A percentile compares a stretch with the other conserved stretches of the same genome.
phyloP scores from a whole-genome alignment of 2,329 filamentous ascomycete genomes.

The Didymella keratinophila region DNA sequence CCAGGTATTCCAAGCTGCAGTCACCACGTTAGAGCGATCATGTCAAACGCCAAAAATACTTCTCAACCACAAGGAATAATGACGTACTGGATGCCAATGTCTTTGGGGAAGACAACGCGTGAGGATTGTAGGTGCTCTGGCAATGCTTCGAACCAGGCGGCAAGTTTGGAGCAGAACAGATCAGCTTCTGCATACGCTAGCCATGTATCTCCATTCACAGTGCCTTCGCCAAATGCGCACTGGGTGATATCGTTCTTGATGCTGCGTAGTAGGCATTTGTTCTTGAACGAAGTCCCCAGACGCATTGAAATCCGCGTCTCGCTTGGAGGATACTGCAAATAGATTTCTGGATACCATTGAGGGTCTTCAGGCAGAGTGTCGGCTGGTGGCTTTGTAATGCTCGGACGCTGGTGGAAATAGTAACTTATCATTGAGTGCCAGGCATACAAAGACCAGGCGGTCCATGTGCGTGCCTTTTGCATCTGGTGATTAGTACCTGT shows the following conservation, averaged over 20 bases:
- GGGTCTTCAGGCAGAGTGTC: not conserved
- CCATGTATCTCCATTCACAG: not conserved
- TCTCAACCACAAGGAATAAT: not conserved
- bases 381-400: not conserved
- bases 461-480: slow-evolving; percentile 2
- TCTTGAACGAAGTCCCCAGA: not conserved
- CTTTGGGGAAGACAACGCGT: slow-evolving; percentile 5
- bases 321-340: slow-evolving; percentile 1
- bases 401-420: slow-evolving; percentile 2
- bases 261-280: not conserved
- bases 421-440: slow-evolving; percentile 13
- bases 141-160: not conserved
- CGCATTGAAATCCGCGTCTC: not conserved
- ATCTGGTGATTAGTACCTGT: not conserved
- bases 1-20: slow-evolving; percentile 7
- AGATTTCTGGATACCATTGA: slow-evolving; percentile 4
- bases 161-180: not conserved
- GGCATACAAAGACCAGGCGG: slow-evolving; percentile 3
- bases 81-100: slow-evolving; percentile 4
- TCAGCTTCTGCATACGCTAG: not conserved
- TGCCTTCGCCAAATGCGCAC: not conserved
- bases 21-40: not conserved
- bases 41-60: not conserved
- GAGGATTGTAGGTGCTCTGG: not conserved
- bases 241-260: slow-evolving; percentile 4